phyloP scores from a whole-genome alignment of 1,139 yeast genomes.

The Pichia sp. region DNA sequence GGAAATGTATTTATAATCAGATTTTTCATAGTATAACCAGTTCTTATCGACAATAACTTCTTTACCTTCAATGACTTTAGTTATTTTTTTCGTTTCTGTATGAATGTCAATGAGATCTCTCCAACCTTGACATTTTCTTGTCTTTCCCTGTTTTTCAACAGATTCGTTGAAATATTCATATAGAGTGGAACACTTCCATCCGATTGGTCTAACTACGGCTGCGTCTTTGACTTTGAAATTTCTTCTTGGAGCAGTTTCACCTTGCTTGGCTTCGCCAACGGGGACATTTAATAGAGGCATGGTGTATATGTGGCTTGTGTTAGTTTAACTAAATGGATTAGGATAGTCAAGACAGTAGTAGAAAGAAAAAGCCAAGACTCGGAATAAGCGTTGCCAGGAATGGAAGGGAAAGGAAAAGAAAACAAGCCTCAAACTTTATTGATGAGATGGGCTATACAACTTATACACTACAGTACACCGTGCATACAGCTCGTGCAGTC shows the following conservation, averaged over 20 bases:
- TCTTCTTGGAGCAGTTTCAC: slow-evolving; percentile 92
- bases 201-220: slow-evolving; percentile 47
- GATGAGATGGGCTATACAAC: too few species aligned
- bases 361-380: not conserved
- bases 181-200: slow-evolving; percentile 52
- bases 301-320: not conserved
- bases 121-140: slow-evolving; percentile 63
- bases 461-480: too few species aligned
- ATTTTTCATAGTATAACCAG: slow-evolving; percentile 81
- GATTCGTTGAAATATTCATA: slow-evolving; percentile 66
- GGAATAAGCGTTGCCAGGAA: not conserved
- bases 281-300: slow-evolving; percentile 40
- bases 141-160: slow-evolving; percentile 46
- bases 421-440: too few species aligned
- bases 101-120: slow-evolving; percentile 71
- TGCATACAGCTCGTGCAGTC: too few species aligned
- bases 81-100: slow-evolving; percentile 66
- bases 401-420: not conserved
- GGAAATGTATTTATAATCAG: slow-evolving; percentile 60
- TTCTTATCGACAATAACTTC: slow-evolving; percentile 66
- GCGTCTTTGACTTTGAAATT: slow-evolving; percentile 54
- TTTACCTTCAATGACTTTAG: slow-evolving; percentile 74
- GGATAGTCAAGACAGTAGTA: not conserved
- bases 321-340: not conserved
- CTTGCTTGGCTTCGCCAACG: slow-evolving; percentile 74